phyloP scores from a whole-genome alignment of 2,329 filamentous ascomycete genomes.

The Phialophora verrucosa region DNA sequence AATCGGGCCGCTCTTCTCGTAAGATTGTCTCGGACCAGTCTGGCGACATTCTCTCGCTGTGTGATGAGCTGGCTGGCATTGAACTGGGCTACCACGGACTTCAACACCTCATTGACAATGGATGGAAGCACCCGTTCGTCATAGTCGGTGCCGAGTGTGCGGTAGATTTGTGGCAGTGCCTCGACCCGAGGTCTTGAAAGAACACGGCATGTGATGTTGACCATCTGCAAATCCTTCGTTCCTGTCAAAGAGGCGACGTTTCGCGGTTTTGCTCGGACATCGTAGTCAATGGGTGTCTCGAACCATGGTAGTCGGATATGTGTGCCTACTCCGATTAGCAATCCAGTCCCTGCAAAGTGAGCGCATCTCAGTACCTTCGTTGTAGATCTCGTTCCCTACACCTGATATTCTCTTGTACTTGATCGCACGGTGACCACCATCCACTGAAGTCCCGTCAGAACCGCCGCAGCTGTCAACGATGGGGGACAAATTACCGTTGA shows the following conservation, averaged over 20 bases:
- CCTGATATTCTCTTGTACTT: constrained; percentile 93
- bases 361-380: constrained; percentile 69
- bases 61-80: constrained; percentile 98
- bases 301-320: constrained; percentile 96
- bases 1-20: constrained; percentile 89
- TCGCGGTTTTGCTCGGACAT: constrained; percentile 95
- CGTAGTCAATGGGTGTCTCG: constrained; percentile 94
- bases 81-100: constrained; percentile 98
- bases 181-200: constrained; percentile 87
- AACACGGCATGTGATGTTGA: constrained; percentile 98
- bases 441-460: constrained; percentile 62
- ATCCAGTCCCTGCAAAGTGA: background rate
- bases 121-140: constrained; percentile 96
- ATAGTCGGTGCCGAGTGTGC: constrained; percentile 92
- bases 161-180: constrained; percentile 93
- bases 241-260: constrained; percentile 96
- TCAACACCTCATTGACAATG: constrained; percentile 98
- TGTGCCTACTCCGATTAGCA: constrained; percentile 65
- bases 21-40: constrained; percentile 89
- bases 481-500: constrained; percentile 62
- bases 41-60: constrained; percentile 95
- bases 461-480: background rate
- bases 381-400: constrained; percentile 95
- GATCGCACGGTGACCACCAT: constrained; percentile 98
- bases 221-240: constrained; percentile 99